Percentiles rank a stretch among this genome's conserved stretches.
Conservation (phyloP, 768 basidiomycete species). For the Lactarius sp. region DNA sequence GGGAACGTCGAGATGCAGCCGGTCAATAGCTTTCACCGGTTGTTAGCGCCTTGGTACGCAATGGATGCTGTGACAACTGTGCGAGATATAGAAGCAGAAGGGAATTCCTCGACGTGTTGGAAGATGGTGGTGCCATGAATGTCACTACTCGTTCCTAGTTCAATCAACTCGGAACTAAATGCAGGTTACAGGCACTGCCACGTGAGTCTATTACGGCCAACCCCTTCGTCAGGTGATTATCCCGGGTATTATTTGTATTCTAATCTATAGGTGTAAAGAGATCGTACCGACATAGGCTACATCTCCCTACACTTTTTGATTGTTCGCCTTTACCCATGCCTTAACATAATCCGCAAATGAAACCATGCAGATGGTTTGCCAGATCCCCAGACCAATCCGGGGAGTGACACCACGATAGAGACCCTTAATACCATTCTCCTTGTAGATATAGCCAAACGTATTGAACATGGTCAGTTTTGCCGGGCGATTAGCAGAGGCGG, state of each 20-base stretch:
- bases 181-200: not conserved
- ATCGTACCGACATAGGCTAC: not conserved
- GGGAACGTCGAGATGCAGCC: not conserved
- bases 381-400: constrained; percentile 91
- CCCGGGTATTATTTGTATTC: constrained; percentile 7
- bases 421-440: constrained; percentile 92
- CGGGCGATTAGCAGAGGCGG: constrained; percentile 70
- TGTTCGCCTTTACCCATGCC: constrained; percentile 56
- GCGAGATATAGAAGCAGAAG: constrained; percentile 66
- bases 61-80: constrained; percentile 61
- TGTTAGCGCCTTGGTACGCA: constrained; percentile 78
- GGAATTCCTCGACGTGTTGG: constrained; percentile 34
- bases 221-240: not conserved
- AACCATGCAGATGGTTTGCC: constrained; percentile 99
- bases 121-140: constrained; percentile 25
- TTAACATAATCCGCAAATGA: constrained; percentile 97
- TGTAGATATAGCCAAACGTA: constrained; percentile 92
- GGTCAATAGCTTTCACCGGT: constrained; percentile 42
- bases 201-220: not conserved
- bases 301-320: constrained; percentile 7
- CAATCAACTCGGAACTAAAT: not conserved
- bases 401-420: constrained; percentile 97
- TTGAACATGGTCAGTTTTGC: constrained; percentile 89
- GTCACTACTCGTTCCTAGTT: not conserved
- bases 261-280: constrained; percentile 11